Evolutionary conservation across 2,329 filamentous ascomycete genomes (phyloP).

Genomic region (Colletotrichum tofieldiae): DNA sequence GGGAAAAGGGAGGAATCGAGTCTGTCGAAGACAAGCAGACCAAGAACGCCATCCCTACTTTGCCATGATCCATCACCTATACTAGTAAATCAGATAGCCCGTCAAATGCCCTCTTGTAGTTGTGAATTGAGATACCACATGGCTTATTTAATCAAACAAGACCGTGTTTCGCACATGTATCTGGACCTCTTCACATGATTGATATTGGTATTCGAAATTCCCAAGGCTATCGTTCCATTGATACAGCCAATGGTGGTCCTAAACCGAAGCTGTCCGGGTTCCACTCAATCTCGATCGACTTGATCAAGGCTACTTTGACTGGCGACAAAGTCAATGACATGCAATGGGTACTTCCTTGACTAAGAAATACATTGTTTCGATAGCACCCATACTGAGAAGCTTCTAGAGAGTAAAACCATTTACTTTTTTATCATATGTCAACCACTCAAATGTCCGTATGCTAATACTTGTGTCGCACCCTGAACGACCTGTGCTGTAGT

Average conservation of each 20-base stretch:
- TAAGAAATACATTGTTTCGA: no score
- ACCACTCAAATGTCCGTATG: neutral
- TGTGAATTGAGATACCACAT: neutral
- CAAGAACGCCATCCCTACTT: conserved; percentile 20
- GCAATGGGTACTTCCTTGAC: neutral
- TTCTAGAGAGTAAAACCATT: no score
- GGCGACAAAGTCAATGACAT: neutral
- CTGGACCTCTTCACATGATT: no score
- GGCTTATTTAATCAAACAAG: neutral
- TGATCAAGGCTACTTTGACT: neutral
- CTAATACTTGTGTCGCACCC: neutral
- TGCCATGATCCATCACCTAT: neutral
- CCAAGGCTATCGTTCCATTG: neutral
- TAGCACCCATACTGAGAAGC: neutral
- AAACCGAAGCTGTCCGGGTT: neutral
- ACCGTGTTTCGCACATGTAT: no score
- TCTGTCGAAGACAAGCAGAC: conserved; percentile 31
- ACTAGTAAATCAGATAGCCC: no score
- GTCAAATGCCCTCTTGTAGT: neutral
- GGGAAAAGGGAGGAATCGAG: conserved; percentile 37
- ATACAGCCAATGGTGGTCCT: neutral
- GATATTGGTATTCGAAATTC: neutral
- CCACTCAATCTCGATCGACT: neutral
- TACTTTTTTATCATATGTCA: neutral
- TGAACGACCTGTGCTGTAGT: neutral